phyloP scores from a whole-genome alignment of 371 early-diverging fungal genomes.

The Lichtheimia hyalospora region DNA sequence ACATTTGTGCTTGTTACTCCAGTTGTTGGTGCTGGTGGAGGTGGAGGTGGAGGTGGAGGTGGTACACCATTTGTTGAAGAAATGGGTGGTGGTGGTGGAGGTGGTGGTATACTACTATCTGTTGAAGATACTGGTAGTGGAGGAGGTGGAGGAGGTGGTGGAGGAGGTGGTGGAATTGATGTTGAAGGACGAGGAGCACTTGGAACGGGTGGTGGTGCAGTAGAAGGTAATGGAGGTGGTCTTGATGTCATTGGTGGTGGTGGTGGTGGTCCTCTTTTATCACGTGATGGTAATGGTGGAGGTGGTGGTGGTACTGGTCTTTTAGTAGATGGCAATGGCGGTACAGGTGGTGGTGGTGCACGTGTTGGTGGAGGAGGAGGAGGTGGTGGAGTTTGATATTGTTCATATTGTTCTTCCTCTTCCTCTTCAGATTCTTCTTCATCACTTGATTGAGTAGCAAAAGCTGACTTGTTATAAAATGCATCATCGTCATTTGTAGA shows the following conservation, averaged over 20 bases:
- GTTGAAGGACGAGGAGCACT: conserved; percentile 13
- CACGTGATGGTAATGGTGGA: conserved; percentile 33
- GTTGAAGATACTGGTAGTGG: conserved; percentile 13
- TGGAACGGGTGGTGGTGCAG: conserved; percentile 10
- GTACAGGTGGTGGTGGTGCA: conserved; percentile 8
- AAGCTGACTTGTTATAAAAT: background rate
- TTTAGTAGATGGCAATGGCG: conserved; percentile 21
- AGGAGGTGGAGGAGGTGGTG: conserved; percentile 17
- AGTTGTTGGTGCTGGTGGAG: conserved; percentile 15
- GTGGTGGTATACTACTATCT: conserved; percentile 5
- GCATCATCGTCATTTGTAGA: background rate
- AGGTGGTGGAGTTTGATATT: background rate
- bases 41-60: conserved; percentile 2
- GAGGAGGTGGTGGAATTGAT: conserved; percentile 20
- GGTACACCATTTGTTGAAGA: conserved; percentile 6
- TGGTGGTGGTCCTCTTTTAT: conserved; percentile 32
- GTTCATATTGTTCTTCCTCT: background rate
- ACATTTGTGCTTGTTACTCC: background rate
- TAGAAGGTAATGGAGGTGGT: conserved; percentile 11
- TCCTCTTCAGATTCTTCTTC: conserved; percentile 2
- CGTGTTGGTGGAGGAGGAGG: conserved; percentile 6
- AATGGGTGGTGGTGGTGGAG: conserved; percentile 20
- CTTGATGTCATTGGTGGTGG: conserved; percentile 20
- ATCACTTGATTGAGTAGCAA: conserved; percentile 1
- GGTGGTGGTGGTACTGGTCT: conserved; percentile 26